phyloP scores from a whole-genome alignment of 306 rosid species.

The Cotoneaster glaucophyllus region DNA sequence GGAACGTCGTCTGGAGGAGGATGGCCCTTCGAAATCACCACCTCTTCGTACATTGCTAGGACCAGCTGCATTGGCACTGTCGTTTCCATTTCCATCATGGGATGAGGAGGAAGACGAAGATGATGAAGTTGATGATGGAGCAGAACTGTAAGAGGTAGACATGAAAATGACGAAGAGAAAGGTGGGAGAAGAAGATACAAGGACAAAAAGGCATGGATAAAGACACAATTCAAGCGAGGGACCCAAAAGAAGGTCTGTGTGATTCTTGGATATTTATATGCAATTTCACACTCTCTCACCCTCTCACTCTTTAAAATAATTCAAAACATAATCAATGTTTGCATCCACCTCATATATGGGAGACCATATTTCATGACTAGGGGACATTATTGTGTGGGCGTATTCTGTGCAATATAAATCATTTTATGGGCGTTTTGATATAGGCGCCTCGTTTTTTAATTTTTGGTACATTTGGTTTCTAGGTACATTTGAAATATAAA shows the following conservation, averaged over 20 bases:
- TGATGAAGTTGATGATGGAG: conserved; percentile 25
- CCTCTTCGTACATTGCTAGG: conserved; percentile 23
- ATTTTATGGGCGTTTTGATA: too few species aligned
- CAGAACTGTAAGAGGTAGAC: conserved; percentile 46
- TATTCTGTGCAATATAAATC: too few species aligned
- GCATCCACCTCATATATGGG: too few species aligned
- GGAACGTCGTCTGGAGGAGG: conserved; percentile 68
- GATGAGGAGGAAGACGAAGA: conserved; percentile 31
- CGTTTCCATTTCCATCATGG: not conserved
- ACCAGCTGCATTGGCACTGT: conserved; percentile 16
- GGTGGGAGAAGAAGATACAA: conserved; percentile 27
- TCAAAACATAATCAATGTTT: not conserved
- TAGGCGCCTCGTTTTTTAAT: too few species aligned
- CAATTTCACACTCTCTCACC: not conserved
- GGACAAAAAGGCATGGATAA: conserved; percentile 76
- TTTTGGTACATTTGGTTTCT: too few species aligned
- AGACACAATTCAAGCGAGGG: conserved; percentile 77
- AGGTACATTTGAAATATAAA: too few species aligned
- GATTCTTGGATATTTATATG: conserved; percentile 24
- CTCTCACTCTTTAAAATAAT: not conserved
- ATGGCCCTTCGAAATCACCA: conserved; percentile 41
- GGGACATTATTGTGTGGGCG: too few species aligned
- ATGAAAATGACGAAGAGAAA: conserved; percentile 10
- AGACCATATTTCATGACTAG: too few species aligned
- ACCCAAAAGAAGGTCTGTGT: conserved; percentile 49